Evolutionary conservation across 2,329 filamentous ascomycete species (phyloP).

Genomic region (Talaromyces funiculosus): DNA sequence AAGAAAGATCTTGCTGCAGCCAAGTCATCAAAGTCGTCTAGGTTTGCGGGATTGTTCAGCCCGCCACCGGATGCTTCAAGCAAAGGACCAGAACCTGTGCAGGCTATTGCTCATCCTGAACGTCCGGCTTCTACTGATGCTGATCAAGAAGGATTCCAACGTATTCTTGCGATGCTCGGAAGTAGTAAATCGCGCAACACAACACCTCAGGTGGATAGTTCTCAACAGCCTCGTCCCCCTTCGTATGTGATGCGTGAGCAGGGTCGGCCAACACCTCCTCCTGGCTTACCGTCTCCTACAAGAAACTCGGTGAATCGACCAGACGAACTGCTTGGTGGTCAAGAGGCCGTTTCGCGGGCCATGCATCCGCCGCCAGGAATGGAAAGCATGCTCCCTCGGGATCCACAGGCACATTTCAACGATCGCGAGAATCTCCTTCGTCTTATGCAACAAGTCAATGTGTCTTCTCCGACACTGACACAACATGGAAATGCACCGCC

Average conservation of each 20-base stretch:
- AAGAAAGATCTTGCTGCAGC: conserved; percentile 38
- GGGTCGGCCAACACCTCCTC: conserved; percentile 18
- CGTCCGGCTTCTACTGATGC: conserved; percentile 49
- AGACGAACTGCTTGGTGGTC: conserved; percentile 28
- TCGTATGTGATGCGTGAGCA: conserved; percentile 29
- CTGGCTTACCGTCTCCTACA: conserved; percentile 27
- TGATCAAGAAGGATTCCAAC: conserved; percentile 81
- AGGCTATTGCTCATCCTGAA: conserved; percentile 19
- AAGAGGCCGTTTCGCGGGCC: conserved; percentile 18
- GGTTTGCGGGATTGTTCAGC: conserved; percentile 78
- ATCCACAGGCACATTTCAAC: conserved; percentile 46
- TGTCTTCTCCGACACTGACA: conserved; percentile 22
- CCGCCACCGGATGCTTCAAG: conserved; percentile 52
- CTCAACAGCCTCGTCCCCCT: conserved; percentile 26
- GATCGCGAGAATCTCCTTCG: conserved; percentile 83
- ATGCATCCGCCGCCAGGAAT: conserved; percentile 12
- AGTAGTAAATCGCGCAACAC: conserved; percentile 42
- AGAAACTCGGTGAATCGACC: conserved; percentile 19
- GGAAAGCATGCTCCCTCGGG: conserved; percentile 29
- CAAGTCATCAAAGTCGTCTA: conserved; percentile 65
- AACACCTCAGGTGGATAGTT: conserved; percentile 39
- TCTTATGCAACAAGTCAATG: conserved; percentile 62
- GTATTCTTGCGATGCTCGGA: conserved; percentile 75
- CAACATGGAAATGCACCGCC: conserved; percentile 25
- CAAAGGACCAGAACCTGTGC: conserved; percentile 25